These are phyloP conservation scores for Penicillium sp. DNA, from an alignment of 2,329 filamentous ascomycete species.

Conservation along the genomic window DNA sequence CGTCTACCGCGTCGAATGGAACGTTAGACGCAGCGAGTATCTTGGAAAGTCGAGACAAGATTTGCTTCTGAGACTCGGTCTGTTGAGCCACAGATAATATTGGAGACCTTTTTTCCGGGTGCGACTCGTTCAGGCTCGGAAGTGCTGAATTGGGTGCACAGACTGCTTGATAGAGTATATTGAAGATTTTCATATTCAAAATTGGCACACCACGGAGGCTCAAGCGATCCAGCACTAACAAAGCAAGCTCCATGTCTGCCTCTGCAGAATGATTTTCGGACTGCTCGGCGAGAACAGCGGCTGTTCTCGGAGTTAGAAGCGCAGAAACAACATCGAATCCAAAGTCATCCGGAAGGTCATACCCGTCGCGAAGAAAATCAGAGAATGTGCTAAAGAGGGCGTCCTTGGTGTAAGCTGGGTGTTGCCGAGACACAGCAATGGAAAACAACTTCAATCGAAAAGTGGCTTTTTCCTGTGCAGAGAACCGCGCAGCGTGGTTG, in stretches of 20 bases:
- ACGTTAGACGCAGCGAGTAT: slow-evolving; percentile 30
- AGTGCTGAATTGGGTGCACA: slow-evolving; percentile 34
- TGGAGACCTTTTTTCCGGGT: slow-evolving; percentile 38
- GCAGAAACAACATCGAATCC: slow-evolving; percentile 38
- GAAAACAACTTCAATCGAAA: slow-evolving; percentile 38
- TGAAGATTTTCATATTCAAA: slow-evolving; percentile 50
- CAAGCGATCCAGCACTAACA: slow-evolving; percentile 44
- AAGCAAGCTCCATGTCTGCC: slow-evolving; percentile 36
- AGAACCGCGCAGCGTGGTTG: slow-evolving; percentile 28
- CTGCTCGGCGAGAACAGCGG: slow-evolving; percentile 2
- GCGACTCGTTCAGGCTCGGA: background rate
- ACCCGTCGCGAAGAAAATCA: slow-evolving; percentile 35
- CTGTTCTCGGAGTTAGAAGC: slow-evolving; percentile 31
- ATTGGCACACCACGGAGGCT: slow-evolving; percentile 42
- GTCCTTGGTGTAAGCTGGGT: slow-evolving; percentile 39
- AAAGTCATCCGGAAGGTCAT: slow-evolving; percentile 34
- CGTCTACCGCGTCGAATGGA: slow-evolving; percentile 29
- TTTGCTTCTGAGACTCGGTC: slow-evolving; percentile 14
- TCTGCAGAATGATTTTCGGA: slow-evolving; percentile 19
- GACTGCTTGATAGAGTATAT: slow-evolving; percentile 38
- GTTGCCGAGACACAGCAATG: slow-evolving; percentile 39
- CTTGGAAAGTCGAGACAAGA: slow-evolving; percentile 27
- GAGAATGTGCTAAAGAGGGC: slow-evolving; percentile 35
- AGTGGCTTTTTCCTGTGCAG: slow-evolving; percentile 30
- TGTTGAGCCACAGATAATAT: background rate